These are phyloP conservation scores for Chlamydomonas sp. DNA, from an alignment of 139 green algal species.

Conservation along the genomic window DNA sequence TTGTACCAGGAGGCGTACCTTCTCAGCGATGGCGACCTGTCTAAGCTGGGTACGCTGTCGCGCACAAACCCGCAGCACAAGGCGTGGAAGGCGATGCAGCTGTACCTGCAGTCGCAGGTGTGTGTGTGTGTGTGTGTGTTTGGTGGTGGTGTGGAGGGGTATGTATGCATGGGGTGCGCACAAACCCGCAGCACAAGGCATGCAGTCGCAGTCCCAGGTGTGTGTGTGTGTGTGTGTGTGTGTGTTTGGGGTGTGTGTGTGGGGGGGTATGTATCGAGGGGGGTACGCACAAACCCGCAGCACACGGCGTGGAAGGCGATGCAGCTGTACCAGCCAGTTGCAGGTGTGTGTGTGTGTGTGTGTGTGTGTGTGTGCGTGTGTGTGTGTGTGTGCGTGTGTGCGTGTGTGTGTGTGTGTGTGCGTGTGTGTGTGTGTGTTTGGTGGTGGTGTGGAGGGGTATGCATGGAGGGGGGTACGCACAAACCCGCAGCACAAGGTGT, in stretches of 20 bases:
- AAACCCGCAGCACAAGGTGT: not conserved
- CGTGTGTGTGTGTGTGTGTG: not conserved
- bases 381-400: not conserved
- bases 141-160: no score
- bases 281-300: not conserved
- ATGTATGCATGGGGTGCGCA: no score
- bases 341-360: no score
- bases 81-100: slow-evolving; percentile 52
- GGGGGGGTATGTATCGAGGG: no score
- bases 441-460: no score
- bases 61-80: slow-evolving; percentile 58
- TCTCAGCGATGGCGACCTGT: slow-evolving; percentile 52
- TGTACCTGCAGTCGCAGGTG: slow-evolving; percentile 61
- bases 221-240: not conserved
- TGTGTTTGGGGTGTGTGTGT: not conserved
- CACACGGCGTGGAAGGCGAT: not conserved
- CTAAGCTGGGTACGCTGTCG: slow-evolving; percentile 42
- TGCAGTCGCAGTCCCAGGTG: not conserved
- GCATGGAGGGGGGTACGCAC: no score
- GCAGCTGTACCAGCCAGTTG: slow-evolving; percentile 9
- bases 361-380: no score
- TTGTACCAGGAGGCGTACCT: slow-evolving; percentile 37
- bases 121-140: no score
- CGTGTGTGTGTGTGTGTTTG: not conserved
- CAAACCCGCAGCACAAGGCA: no score